A percentile compares a stretch with the other conserved stretches of the same genome.
phyloP scores from a whole-genome alignment of 129 eudicot genomes.

The Erigeron canadensis region DNA sequence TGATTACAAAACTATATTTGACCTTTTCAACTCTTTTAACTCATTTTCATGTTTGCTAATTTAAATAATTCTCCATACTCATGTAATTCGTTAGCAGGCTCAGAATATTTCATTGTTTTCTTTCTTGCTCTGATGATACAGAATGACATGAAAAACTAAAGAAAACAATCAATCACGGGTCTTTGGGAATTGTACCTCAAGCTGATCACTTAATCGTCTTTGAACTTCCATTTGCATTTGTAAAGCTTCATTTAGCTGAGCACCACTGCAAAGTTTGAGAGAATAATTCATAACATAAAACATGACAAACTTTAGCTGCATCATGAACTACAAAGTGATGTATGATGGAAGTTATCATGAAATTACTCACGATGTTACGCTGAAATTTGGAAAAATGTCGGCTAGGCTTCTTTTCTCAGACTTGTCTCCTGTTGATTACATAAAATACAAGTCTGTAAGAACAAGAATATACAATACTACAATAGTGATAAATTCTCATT shows the following conservation, averaged over 20 bases:
- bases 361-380: constrained; percentile 63
- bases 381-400: constrained; percentile 75
- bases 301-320: neutral
- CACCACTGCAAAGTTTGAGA: constrained; percentile 36
- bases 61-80: too few species aligned
- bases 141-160: neutral
- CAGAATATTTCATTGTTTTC: too few species aligned
- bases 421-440: constrained; percentile 48
- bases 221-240: constrained; percentile 60
- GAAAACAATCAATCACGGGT: neutral
- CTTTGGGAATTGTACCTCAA: constrained; percentile 46
- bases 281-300: neutral
- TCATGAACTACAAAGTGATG: neutral
- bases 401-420: constrained; percentile 67
- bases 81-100: too few species aligned
- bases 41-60: too few species aligned
- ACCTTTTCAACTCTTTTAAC: too few species aligned
- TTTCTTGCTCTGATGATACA: too few species aligned
- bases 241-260: constrained; percentile 63
- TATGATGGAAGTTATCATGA: neutral
- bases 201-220: constrained; percentile 49
- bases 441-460: neutral
- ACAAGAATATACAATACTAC: neutral
- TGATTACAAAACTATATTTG: too few species aligned
- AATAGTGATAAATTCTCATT: too few species aligned